These are phyloP conservation scores for Pythium plurisporium DNA, from an alignment of 352 stramenopile genomes.

Conservation along the genomic window DNA sequence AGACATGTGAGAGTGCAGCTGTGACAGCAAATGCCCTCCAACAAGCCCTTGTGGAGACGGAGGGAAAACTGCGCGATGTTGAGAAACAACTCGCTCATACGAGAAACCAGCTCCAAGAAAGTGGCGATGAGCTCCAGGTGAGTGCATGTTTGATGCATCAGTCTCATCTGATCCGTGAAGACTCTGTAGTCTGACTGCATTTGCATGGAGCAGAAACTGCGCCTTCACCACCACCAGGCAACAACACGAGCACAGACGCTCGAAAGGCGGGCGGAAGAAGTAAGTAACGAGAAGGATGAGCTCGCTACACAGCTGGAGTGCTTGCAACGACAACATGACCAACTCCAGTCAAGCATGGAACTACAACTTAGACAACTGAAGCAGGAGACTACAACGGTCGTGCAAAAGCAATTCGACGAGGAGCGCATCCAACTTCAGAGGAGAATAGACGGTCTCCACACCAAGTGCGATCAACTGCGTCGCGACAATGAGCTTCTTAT, in stretches of 20 bases:
- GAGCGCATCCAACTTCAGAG: conserved; percentile 25
- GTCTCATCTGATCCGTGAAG: background rate
- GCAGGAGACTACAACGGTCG: background rate
- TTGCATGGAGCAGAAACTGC: background rate
- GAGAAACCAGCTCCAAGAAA: conserved; percentile 35
- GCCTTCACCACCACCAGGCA: conserved; percentile 11
- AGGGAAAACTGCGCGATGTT: conserved; percentile 33
- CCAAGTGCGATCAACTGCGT: conserved; percentile 14
- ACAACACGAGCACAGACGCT: conserved; percentile 7
- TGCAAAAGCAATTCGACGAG: conserved; percentile 19
- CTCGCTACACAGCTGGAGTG: conserved; percentile 26
- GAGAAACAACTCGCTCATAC: conserved; percentile 34
- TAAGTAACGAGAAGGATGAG: too few species aligned
- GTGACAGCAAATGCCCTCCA: conserved; percentile 23
- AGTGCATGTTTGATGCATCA: too few species aligned
- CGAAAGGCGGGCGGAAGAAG: conserved; percentile 22
- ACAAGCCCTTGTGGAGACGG: conserved; percentile 24
- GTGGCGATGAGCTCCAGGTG: conserved; percentile 39
- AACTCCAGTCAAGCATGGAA: conserved; percentile 14
- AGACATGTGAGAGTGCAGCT: conserved; percentile 28
- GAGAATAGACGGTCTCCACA: conserved; percentile 28
- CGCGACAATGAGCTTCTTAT: conserved; percentile 13
- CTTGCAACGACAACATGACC: conserved; percentile 19
- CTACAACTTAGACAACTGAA: background rate
- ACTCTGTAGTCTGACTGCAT: background rate